These are phyloP conservation scores for Aspergillus versicolor DNA, from an alignment of 2,329 filamentous ascomycete genomes.

Conservation along the genomic window DNA sequence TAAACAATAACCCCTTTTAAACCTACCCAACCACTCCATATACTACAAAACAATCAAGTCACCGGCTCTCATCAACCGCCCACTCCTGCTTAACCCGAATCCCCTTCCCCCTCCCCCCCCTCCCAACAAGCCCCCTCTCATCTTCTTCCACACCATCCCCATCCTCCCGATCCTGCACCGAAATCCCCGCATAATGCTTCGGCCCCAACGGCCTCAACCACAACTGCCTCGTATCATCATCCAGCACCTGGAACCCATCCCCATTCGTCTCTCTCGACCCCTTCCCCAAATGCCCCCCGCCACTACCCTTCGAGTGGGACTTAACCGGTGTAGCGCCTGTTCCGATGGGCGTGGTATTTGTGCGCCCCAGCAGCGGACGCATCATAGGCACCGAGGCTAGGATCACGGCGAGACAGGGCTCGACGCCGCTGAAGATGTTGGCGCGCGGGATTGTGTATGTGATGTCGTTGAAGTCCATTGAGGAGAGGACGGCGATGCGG, in stretches of 20 bases:
- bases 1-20: too few species aligned
- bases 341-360: constrained; percentile 16
- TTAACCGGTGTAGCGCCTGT: constrained; percentile 15
- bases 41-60: too few species aligned
- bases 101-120: background rate
- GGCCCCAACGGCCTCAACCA: constrained; percentile 23
- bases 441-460: constrained; percentile 24
- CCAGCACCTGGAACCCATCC: constrained; percentile 26
- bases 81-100: constrained; percentile 6
- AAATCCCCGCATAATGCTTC: constrained; percentile 14
- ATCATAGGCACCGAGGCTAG: constrained; percentile 27
- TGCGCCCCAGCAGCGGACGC: constrained; percentile 32
- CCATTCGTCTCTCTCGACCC: background rate
- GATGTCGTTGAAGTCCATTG: constrained; percentile 22
- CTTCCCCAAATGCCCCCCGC: background rate
- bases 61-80: background rate
- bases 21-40: too few species aligned
- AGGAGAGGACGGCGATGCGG: constrained; percentile 23
- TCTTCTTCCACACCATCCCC: background rate
- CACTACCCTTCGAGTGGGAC: background rate
- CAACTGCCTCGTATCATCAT: constrained; percentile 30
- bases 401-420: constrained; percentile 23
- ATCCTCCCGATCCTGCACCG: background rate
- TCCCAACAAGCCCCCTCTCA: background rate
- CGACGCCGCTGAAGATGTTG: constrained; percentile 27